Percentiles rank a stretch among this genome's conserved stretches.
phyloP scores from a whole-genome alignment of 495 filamentous ascomycete species.

The Xylaria palmicola region DNA sequence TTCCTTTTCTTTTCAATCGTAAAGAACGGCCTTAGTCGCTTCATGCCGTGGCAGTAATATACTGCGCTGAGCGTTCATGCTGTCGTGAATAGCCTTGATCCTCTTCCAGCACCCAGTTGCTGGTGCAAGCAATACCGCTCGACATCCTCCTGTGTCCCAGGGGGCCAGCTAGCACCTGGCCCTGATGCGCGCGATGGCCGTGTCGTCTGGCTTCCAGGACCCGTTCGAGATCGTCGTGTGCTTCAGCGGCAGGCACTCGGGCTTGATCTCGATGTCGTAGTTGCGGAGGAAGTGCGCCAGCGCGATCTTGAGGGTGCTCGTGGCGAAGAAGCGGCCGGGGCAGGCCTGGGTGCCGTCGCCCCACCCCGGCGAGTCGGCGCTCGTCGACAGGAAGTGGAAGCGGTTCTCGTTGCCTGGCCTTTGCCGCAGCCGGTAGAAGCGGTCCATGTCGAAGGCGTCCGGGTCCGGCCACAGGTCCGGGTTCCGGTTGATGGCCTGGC shows the following conservation, averaged over 20 bases:
- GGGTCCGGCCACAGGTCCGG: not conserved
- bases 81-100: too few species aligned
- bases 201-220: constrained; percentile 2
- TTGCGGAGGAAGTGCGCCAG: constrained; percentile 37
- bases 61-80: too few species aligned
- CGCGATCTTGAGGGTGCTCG: constrained; percentile 43
- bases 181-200: constrained; percentile 1
- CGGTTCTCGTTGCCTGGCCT: not conserved
- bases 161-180: not conserved
- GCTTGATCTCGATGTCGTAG: constrained; percentile 41
- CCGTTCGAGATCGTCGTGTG: not conserved
- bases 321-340: constrained; percentile 49
- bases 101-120: too few species aligned
- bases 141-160: too few species aligned
- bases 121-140: too few species aligned
- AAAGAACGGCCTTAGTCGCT: too few species aligned
- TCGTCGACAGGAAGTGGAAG: not conserved
- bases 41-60: too few species aligned
- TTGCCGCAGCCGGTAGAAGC: not conserved
- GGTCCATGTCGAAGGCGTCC: not conserved
- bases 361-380: constrained; percentile 2
- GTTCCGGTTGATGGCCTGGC: not conserved
- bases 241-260: not conserved
- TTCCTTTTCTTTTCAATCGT: too few species aligned
- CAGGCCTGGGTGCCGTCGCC: constrained; percentile 44